Conservation (phyloP, 2,329 filamentous ascomycete genomes). For the Diaporthe humulicola region DNA sequence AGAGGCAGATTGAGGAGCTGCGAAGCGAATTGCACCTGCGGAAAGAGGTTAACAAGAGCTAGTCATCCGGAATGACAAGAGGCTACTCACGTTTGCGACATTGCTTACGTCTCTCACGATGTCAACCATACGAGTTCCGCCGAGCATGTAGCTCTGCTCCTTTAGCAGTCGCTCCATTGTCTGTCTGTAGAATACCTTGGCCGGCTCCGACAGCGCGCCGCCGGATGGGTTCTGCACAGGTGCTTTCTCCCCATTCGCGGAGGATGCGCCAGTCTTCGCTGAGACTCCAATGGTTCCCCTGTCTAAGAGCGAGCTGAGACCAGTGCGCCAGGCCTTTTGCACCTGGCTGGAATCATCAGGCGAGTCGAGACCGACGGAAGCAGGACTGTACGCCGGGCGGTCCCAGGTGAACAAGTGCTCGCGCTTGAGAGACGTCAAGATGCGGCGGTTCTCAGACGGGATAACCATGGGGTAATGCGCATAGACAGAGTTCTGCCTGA, state of each 20-base stretch:
- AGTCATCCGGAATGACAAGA: rapidly evolving
- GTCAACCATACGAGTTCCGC: slow-evolving; percentile 75
- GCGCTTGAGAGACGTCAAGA: slow-evolving; percentile 76
- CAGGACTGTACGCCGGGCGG: slow-evolving; percentile 65
- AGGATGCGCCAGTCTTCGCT: slow-evolving; percentile 49
- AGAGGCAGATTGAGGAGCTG: slow-evolving; percentile 75
- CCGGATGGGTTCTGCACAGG: slow-evolving; percentile 44
- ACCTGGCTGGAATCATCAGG: slow-evolving; percentile 73
- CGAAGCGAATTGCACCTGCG: slow-evolving; percentile 73
- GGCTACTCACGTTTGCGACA: slow-evolving; percentile 54
- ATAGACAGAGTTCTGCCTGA: slow-evolving; percentile 83
- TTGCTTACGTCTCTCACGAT: slow-evolving; percentile 79
- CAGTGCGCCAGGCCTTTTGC: slow-evolving; percentile 74
- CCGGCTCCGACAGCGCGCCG: slow-evolving; percentile 71
- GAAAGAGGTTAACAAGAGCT: not conserved
- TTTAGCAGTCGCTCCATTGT: slow-evolving; percentile 72
- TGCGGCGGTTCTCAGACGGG: slow-evolving; percentile 78
- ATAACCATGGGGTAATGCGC: slow-evolving; percentile 82
- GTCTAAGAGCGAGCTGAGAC: slow-evolving; percentile 73
- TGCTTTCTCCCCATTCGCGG: not conserved
- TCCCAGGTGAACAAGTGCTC: slow-evolving; percentile 79
- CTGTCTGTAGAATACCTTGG: slow-evolving; percentile 77
- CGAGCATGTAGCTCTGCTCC: slow-evolving; percentile 75
- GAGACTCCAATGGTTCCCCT: slow-evolving; percentile 66
- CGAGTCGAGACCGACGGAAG: slow-evolving; percentile 69